A percentile compares a stretch with the other conserved stretches of the same genome.
Conservation (phyloP, 2,329 filamentous ascomycete genomes). For the Alternaria longipes region DNA sequence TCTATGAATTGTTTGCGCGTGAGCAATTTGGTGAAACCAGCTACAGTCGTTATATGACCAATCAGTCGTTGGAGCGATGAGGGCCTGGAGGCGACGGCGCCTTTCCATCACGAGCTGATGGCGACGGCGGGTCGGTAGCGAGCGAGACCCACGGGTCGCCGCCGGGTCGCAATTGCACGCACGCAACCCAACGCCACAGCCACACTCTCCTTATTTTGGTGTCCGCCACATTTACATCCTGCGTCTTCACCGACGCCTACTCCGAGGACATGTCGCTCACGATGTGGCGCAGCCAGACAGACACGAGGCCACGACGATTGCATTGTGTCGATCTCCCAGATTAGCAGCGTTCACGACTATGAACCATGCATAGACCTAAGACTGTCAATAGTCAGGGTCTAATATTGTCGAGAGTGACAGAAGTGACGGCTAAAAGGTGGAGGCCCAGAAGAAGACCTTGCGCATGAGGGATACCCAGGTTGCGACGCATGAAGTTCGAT, state of each 20-base stretch:
- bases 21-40: slow-evolving; percentile 23
- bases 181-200: slow-evolving; percentile 17
- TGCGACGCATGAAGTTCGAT: slow-evolving; percentile 28
- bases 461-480: slow-evolving; percentile 27
- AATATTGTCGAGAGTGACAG: slow-evolving; percentile 5
- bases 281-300: slow-evolving; percentile 26
- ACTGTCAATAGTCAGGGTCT: slow-evolving; percentile 16
- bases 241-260: slow-evolving; percentile 11
- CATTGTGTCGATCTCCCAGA: slow-evolving; percentile 14
- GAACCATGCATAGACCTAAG: slow-evolving; percentile 2
- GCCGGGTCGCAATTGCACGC: slow-evolving; percentile 9
- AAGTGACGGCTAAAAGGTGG: slow-evolving; percentile 16
- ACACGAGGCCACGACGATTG: slow-evolving; percentile 15
- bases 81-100: slow-evolving; percentile 15
- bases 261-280: slow-evolving; percentile 16
- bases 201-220: slow-evolving; percentile 14
- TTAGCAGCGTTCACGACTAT: slow-evolving; percentile 7
- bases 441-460: slow-evolving; percentile 28
- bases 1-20: slow-evolving; percentile 13
- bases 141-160: slow-evolving; percentile 10
- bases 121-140: slow-evolving; percentile 19
- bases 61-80: slow-evolving; percentile 9
- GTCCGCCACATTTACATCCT: slow-evolving; percentile 11
- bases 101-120: slow-evolving; percentile 17
- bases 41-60: slow-evolving; percentile 3